Conservation (phyloP, 2,329 filamentous ascomycete species). For the Aphanoascus verrucosus region DNA sequence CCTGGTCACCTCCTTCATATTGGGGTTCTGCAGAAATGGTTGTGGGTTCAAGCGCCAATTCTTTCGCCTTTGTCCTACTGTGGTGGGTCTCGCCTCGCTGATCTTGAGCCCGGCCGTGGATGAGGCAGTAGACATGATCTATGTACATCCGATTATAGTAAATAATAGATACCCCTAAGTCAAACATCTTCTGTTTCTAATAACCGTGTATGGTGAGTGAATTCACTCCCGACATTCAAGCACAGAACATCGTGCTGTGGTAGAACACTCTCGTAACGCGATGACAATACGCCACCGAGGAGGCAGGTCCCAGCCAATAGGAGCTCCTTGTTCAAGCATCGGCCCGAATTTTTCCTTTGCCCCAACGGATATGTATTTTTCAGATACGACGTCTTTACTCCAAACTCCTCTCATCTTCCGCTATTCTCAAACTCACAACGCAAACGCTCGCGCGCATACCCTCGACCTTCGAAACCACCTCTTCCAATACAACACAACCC, state of each 20-base stretch:
- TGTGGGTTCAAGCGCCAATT: too few relatives aligned
- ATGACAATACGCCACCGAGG: conserved; percentile 1
- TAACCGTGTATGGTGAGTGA: background rate
- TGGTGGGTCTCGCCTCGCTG: too few relatives aligned
- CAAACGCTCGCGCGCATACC: background rate
- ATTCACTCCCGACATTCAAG: background rate
- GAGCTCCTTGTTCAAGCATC: background rate
- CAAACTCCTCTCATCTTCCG: background rate
- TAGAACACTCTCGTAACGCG: background rate
- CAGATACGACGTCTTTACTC: conserved; percentile 6
- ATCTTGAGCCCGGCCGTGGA: too few relatives aligned
- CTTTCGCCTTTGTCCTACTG: too few relatives aligned
- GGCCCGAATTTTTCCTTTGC: conserved; percentile 11
- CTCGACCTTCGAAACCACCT: too few relatives aligned
- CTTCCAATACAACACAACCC: background rate
- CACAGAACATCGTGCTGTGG: background rate
- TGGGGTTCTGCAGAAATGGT: too few relatives aligned
- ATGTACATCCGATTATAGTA: too few relatives aligned
- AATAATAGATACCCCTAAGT: background rate
- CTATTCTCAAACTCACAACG: background rate
- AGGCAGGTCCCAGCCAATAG: conserved; percentile 6
- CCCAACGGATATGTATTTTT: conserved; percentile 9
- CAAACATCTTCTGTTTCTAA: background rate
- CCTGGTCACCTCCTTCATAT: too few relatives aligned
- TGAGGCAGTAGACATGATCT: too few relatives aligned